Evolutionary conservation across 2,329 filamentous ascomycete species (phyloP), one percentile per base, ranked within the genome.

Genomic region (Ascochyta viciae-villosae): DNA sequence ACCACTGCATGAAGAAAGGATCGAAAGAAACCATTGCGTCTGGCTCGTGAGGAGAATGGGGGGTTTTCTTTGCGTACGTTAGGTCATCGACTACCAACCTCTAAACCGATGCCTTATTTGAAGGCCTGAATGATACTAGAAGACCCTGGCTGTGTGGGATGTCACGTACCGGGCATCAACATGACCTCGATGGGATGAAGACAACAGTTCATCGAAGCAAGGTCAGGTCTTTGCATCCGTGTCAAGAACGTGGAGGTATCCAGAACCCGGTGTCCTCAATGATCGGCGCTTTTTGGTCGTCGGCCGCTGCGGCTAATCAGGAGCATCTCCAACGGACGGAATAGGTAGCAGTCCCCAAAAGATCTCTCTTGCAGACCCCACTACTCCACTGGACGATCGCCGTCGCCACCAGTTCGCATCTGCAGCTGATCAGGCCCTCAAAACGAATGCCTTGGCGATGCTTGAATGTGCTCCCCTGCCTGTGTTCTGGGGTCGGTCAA

Each of bases 361-460:
- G 22, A 35, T 50, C 46, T 41, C 53, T 27, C 31, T 37, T 50
- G 46, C 47, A 47, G 47, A 39, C 47, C 48, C 47, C 53, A 56
- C 47, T 23, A 23, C 41, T 50, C 47, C 53, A 51, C 47, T 41
- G 26, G 15, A 47, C n/a, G 47, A 56, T 56, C 53, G 37, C 37
- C 47, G 38, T 51, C 33, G 47, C 53, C 53, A 51, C 47, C 29
- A 15, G 53, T 56, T 56, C 38, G 53, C 37, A 46, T 39, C 35
- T 46, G 35, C 41, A 50, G 41, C 41, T 33, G n/a, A 6, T 26
- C 10, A 41, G 37, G 23, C 29, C 29, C 29, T 46, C 24, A 6
- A 39, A 15, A 34, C 23, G 6, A 33, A 33, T 33, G 29, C 26
- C 53, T 50, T 42, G 38, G 47, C 42, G 19, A 43, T 42, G 46